phyloP scores from a whole-genome alignment of 2,329 filamentous ascomycete species.

The Rhexocercosporidium sp. region DNA sequence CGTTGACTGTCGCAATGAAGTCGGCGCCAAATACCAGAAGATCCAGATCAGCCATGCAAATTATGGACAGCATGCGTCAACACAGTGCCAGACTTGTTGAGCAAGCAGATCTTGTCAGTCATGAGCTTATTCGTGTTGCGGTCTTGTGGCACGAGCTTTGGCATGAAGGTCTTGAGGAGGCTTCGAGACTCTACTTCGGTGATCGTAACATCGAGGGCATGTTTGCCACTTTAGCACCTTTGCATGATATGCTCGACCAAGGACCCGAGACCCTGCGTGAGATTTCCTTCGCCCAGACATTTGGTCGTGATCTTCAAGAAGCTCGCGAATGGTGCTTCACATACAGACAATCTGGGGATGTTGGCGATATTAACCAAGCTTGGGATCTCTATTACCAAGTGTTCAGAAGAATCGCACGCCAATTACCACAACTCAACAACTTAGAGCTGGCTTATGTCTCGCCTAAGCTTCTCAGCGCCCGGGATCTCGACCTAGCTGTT shows the following conservation, averaged over 20 bases:
- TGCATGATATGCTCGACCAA: slow-evolving; percentile 89
- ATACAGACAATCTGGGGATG: slow-evolving; percentile 85
- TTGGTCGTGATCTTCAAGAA: slow-evolving; percentile 92
- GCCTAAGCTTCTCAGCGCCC: slow-evolving; percentile 84
- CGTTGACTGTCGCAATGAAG: slow-evolving; percentile 97
- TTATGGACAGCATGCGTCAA: slow-evolving; percentile 98
- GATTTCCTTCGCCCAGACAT: slow-evolving; percentile 96
- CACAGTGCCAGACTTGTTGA: slow-evolving; percentile 93
- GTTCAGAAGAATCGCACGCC: slow-evolving; percentile 92
- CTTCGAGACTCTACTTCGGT: slow-evolving; percentile 94
- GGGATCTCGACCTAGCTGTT: slow-evolving; percentile 89
- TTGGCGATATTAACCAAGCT: slow-evolving; percentile 94
- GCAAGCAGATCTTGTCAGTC: slow-evolving; percentile 92
- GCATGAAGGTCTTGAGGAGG: slow-evolving; percentile 98
- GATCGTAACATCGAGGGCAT: slow-evolving; percentile 98
- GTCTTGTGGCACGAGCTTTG: slow-evolving; percentile 99
- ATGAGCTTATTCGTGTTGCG: slow-evolving; percentile 95
- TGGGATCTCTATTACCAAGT: slow-evolving; percentile 99
- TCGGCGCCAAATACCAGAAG: slow-evolving; percentile 81
- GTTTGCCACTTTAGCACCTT: slow-evolving; percentile 86
- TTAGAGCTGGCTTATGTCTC: slow-evolving; percentile 97
- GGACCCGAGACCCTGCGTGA: slow-evolving; percentile 93
- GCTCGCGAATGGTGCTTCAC: slow-evolving; percentile 95
- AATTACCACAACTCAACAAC: slow-evolving; percentile 89
- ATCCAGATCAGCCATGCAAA: slow-evolving; percentile 85